A percentile compares a stretch with the other conserved stretches of the same genome.
phyloP scores from a whole-genome alignment of 2,329 filamentous ascomycete genomes.

The Cladosporium sp. region DNA sequence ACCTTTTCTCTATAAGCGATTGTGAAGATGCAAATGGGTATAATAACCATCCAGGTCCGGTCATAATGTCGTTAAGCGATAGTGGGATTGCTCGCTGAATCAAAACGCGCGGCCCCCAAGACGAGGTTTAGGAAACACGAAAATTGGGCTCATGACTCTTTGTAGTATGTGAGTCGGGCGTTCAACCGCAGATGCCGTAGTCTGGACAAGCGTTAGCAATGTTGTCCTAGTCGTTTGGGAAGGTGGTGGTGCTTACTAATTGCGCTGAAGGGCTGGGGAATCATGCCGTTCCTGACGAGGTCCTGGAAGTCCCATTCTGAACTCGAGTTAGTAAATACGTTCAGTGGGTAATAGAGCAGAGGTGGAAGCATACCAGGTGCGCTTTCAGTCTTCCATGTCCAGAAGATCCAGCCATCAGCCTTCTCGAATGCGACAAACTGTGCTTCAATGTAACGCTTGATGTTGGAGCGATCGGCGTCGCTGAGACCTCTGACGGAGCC shows the following conservation, averaged over 20 bases:
- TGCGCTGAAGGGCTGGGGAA: slow-evolving; percentile 30
- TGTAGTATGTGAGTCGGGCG: neutral
- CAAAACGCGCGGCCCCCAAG: neutral
- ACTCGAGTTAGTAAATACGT: neutral
- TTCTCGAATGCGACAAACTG: slow-evolving; percentile 52
- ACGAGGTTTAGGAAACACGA: slow-evolving; percentile 9
- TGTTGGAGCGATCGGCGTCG: slow-evolving; percentile 44
- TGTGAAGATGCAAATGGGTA: slow-evolving; percentile 11
- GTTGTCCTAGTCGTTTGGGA: neutral
- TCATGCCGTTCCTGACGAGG: slow-evolving; percentile 41
- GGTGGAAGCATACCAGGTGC: slow-evolving; percentile 35
- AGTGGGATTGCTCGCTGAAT: neutral
- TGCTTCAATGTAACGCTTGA: slow-evolving; percentile 48
- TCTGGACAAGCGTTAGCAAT: slow-evolving; percentile 18
- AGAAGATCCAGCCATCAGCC: slow-evolving; percentile 52
- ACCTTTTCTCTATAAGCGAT: neutral
- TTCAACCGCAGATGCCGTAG: slow-evolving; percentile 21
- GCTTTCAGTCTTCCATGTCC: slow-evolving; percentile 53
- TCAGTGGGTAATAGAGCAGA: neutral
- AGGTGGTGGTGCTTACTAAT: slow-evolving; percentile 24
- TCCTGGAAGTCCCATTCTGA: slow-evolving; percentile 51
- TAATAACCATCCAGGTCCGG: neutral
- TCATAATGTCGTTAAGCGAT: slow-evolving; percentile 14
- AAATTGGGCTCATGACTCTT: neutral
- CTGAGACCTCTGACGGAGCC: slow-evolving; percentile 46